Conservation (phyloP, 2,329 filamentous ascomycete genomes). For the Paecilomyces dactylethromorphus region DNA sequence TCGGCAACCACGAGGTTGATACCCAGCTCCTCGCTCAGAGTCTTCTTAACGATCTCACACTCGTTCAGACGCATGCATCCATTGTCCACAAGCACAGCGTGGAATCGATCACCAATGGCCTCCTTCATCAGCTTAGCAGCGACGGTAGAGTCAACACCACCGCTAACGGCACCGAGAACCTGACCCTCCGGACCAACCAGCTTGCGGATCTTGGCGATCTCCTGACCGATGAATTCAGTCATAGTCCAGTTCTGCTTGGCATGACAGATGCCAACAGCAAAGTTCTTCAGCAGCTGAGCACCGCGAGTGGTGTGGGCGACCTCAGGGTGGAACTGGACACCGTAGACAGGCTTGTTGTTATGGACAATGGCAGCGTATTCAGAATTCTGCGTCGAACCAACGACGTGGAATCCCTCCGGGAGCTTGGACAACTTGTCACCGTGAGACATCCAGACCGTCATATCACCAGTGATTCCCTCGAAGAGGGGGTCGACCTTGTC, state of each 20-base stretch:
- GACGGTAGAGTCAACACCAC: constrained; percentile 86
- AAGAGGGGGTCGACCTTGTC: constrained; percentile 8
- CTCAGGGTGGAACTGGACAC: constrained; percentile 86
- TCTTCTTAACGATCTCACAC: constrained; percentile 72
- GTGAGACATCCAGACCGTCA: constrained; percentile 81
- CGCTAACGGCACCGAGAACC: constrained; percentile 72
- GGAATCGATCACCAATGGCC: constrained; percentile 79
- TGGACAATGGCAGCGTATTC: constrained; percentile 66
- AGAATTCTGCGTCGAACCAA: constrained; percentile 70
- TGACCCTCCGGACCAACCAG: constrained; percentile 77
- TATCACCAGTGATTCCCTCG: constrained; percentile 53
- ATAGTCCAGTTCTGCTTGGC: constrained; percentile 77
- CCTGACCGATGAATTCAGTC: constrained; percentile 72
- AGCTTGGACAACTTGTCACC: constrained; percentile 74
- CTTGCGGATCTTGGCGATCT: constrained; percentile 71
- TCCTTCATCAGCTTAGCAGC: constrained; percentile 79
- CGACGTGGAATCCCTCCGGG: constrained; percentile 64
- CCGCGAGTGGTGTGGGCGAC: constrained; percentile 68
- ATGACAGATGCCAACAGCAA: constrained; percentile 73
- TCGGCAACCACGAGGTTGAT: constrained; percentile 90
- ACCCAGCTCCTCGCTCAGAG: constrained; percentile 68
- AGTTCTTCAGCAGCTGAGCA: constrained; percentile 69
- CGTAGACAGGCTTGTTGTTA: constrained; percentile 61
- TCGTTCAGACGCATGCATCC: constrained; percentile 83
- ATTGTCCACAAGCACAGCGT: constrained; percentile 79